Base-by-base conservation (phyloP, 116 monocot genomes). In the Zostera marina region DNA sequence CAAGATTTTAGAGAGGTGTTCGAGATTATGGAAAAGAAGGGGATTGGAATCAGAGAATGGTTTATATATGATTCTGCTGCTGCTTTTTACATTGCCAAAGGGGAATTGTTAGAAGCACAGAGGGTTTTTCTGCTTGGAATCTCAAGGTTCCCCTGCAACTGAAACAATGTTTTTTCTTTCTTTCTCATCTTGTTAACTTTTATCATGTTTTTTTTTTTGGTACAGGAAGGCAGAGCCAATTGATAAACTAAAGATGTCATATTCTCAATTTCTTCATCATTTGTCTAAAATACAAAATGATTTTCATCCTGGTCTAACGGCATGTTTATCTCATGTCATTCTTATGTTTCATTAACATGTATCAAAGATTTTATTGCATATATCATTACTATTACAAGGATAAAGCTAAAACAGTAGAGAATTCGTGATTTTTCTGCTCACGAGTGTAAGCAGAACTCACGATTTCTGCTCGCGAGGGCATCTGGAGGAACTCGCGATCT, bases 61-160 rank as follows among this genome's bases (percentile, higher is more conserved):
- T 42, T 87, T 22, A 69, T 93, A 11, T 93, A 84, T 69, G 92
- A 93, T 72, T 72, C 78, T 4, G 87, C 81, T 38, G 79, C 81
- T 0, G 10, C 63, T 9, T 81, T 72, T 62, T 78, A 76, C 11
- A 49, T 70, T 5, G 44, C 72, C 9, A 73, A 70, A 46, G 84
- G 79, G 45, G 44, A 74, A 15, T 41, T 87, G 41, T 26, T 74
- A 54, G 87, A 81, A 52, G 87, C 87, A 5, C 49, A 70, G 40
- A 66, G 59, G 19, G 66, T 79, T 22, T 81, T 66, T 68, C 43
- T 65, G 53, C 79, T 83, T 7, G 92, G 87, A 17, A 79, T 93
- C 49, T 76, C 70, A 15, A 87, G 87, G 90, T 93, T 66, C 52
- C 4, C 39, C 11, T 23, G 9, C 25, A 54, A 22, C 1, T 59